Percentiles rank a stretch among this genome's conserved stretches.
Evolutionary conservation across 2,329 filamentous ascomycete species (phyloP).

Genomic region (Apiospora aurea): DNA sequence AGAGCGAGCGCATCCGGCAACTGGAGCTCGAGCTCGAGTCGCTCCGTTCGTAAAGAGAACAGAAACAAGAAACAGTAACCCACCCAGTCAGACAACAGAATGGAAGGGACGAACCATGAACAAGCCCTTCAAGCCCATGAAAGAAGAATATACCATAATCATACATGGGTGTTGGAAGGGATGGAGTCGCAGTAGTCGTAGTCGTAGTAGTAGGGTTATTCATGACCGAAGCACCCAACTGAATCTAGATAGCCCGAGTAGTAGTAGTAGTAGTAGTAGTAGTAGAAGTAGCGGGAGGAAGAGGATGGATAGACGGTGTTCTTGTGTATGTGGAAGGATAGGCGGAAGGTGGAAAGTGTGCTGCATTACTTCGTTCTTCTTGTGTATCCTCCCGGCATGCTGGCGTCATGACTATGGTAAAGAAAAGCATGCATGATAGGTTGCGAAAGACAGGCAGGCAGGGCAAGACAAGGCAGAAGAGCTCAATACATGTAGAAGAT

Average conservation of each 20-base stretch:
- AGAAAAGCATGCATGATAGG: slow-evolving; percentile 12
- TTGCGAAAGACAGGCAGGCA: slow-evolving; percentile 10
- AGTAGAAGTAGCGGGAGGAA: neutral
- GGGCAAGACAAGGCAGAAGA: neutral
- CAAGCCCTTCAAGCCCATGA: neutral
- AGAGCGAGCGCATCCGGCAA: slow-evolving; percentile 72
- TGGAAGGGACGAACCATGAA: neutral
- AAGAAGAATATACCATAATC: neutral
- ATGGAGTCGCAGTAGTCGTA: neutral
- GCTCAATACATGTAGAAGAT: slow-evolving; percentile 19
- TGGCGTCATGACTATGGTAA: slow-evolving; percentile 18
- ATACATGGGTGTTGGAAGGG: neutral
- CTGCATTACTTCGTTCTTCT: slow-evolving; percentile 9
- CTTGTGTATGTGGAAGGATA: neutral
- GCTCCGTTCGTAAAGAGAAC: slow-evolving; percentile 56
- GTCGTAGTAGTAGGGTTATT: neutral
- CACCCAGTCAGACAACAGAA: neutral
- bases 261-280: neutral
- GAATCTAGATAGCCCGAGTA: neutral
- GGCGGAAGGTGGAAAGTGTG: neutral
- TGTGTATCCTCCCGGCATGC: slow-evolving; percentile 11
- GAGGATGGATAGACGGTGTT: neutral
- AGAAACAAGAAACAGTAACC: too few relatives aligned
- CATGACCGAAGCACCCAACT: neutral
- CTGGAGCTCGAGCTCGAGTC: slow-evolving; percentile 73